These are phyloP conservation scores for Talaromyces stipitatus DNA, from an alignment of 495 filamentous ascomycete species.

Conservation along the genomic window DNA sequence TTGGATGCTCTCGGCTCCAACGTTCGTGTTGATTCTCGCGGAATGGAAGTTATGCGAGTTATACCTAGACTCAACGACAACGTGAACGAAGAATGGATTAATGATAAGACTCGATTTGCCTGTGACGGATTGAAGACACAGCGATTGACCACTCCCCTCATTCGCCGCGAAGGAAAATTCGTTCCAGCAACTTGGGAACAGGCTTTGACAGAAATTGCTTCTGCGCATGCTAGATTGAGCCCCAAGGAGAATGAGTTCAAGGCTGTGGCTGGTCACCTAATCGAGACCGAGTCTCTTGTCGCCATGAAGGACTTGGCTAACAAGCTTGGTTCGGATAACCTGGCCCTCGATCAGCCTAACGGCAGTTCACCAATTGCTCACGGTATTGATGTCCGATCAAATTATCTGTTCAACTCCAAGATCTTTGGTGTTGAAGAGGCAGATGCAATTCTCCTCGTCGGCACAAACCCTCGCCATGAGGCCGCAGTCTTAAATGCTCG, in stretches of 20 bases:
- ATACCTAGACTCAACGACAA: slow-evolving; percentile 91
- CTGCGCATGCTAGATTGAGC: slow-evolving; percentile 64
- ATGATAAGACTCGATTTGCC: slow-evolving; percentile 94
- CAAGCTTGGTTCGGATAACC: slow-evolving; percentile 90
- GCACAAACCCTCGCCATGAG: slow-evolving; percentile 91
- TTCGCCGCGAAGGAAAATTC: slow-evolving; percentile 82
- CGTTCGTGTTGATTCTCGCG: slow-evolving; percentile 85
- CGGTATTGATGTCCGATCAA: slow-evolving; percentile 87
- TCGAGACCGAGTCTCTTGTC: slow-evolving; percentile 85
- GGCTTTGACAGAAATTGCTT: slow-evolving; percentile 74
- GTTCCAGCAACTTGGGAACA: slow-evolving; percentile 90
- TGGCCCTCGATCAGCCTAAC: slow-evolving; percentile 82
- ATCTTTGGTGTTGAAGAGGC: slow-evolving; percentile 90
- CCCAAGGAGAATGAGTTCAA: slow-evolving; percentile 92
- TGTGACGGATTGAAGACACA: slow-evolving; percentile 97
- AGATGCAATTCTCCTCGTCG: slow-evolving; percentile 84
- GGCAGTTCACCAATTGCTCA: slow-evolving; percentile 82
- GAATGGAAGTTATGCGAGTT: slow-evolving; percentile 94
- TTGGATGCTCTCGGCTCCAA: slow-evolving; percentile 88
- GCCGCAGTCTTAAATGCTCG: slow-evolving; percentile 91
- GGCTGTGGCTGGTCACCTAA: slow-evolving; percentile 81
- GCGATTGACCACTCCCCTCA: slow-evolving; percentile 82
- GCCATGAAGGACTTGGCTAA: slow-evolving; percentile 96
- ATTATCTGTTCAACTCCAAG: slow-evolving; percentile 93
- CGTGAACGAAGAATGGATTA: slow-evolving; percentile 99